Conservation (phyloP, 2,329 filamentous ascomycete genomes). For the Aaosphaeria pasadenensis region DNA sequence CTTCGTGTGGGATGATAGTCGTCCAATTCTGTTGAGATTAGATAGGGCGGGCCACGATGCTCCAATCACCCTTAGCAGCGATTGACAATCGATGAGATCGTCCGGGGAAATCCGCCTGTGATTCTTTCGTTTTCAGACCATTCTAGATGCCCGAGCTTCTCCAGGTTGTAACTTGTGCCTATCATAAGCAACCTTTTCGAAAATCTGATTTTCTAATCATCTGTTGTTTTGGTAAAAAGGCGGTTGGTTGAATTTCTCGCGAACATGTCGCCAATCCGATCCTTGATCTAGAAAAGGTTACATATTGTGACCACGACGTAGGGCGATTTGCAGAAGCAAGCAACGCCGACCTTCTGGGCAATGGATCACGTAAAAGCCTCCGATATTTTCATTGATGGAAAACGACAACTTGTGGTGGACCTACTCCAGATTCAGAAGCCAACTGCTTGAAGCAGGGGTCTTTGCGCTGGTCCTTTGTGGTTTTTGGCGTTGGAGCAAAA, state of each 20-base stretch:
- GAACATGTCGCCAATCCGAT: constrained; percentile 5
- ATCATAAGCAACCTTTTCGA: background rate
- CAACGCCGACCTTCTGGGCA: constrained; percentile 9
- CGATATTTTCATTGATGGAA: constrained; percentile 8
- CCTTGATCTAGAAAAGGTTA: constrained; percentile 19
- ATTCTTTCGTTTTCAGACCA: too few species aligned
- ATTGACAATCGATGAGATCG: too few species aligned
- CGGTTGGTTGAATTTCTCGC: constrained; percentile 12
- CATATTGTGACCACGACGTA: constrained; percentile 12
- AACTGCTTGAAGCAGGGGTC: constrained; percentile 15
- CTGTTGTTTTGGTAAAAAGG: constrained; percentile 2
- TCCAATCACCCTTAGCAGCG: too few species aligned
- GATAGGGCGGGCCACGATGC: too few species aligned
- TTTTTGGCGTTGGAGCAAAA: constrained; percentile 15
- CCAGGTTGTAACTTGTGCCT: constrained; percentile 8
- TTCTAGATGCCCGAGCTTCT: constrained; percentile 21
- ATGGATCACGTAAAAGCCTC: constrained; percentile 19
- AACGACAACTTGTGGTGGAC: constrained; percentile 14
- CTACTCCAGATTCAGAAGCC: constrained; percentile 13
- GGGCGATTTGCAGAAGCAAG: constrained; percentile 16
- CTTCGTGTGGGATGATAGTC: too few species aligned
- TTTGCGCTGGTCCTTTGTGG: constrained; percentile 7
- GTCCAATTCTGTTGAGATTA: too few species aligned
- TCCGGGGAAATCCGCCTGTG: too few species aligned
- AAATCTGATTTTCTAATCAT: background rate